phyloP scores from a whole-genome alignment of 768 basidiomycete genomes.

The Infundibulicybe gibba region DNA sequence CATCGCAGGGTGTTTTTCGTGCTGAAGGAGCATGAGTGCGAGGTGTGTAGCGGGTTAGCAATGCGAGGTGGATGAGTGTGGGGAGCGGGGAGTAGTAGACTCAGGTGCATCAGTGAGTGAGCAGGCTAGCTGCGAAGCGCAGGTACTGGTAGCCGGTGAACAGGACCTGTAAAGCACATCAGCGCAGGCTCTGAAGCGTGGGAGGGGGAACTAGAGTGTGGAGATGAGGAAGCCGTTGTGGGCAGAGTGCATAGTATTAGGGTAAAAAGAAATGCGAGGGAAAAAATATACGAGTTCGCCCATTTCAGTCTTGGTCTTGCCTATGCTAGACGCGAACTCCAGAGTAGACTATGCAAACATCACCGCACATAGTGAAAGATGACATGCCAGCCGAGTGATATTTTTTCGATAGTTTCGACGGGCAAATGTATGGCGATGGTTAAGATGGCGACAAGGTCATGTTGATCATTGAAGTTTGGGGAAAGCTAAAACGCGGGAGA shows the following conservation, averaged over 20 bases:
- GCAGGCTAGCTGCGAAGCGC: constrained; percentile 23
- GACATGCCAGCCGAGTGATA: too few relatives aligned
- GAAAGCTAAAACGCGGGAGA: too few relatives aligned
- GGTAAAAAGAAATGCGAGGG: not conserved
- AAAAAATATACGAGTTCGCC: constrained; percentile 65
- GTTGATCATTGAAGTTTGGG: too few relatives aligned
- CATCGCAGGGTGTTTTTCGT: constrained; percentile 68
- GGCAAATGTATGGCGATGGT: too few relatives aligned
- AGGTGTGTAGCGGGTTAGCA: constrained; percentile 90
- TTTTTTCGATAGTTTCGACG: too few relatives aligned
- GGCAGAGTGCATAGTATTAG: constrained; percentile 38
- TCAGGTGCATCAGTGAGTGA: constrained; percentile 88
- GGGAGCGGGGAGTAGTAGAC: constrained; percentile 87
- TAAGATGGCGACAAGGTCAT: too few relatives aligned
- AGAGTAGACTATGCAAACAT: too few relatives aligned
- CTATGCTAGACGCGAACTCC: too few relatives aligned
- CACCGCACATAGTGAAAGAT: too few relatives aligned
- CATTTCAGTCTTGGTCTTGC: constrained; percentile 77
- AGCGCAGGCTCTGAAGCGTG: too few relatives aligned
- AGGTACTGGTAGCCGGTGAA: too few relatives aligned
- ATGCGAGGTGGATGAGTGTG: constrained; percentile 86
- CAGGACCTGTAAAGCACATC: too few relatives aligned
- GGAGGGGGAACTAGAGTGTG: constrained; percentile 60
- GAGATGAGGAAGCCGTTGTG: constrained; percentile 65
- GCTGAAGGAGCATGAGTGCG: constrained; percentile 72